Percentiles rank a stretch among this genome's conserved stretches.
These are phyloP conservation scores for Dryas octopetala DNA, from an alignment of 306 rosid genomes.

Conservation along the genomic window DNA sequence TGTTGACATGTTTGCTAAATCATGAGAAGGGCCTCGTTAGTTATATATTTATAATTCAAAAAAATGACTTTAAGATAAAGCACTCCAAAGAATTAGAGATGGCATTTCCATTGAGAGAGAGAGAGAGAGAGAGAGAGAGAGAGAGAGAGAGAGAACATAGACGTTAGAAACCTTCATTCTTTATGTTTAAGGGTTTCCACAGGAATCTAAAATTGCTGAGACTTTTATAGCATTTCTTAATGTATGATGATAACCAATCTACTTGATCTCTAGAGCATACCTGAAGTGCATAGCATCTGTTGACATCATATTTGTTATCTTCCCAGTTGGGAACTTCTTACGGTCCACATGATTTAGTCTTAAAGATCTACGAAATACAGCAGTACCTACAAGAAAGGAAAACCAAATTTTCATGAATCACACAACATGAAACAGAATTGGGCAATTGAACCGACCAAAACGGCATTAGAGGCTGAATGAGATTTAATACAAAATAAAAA, in stretches of 20 bases:
- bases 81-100: not conserved
- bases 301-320: slow-evolving; percentile 84
- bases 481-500: not conserved
- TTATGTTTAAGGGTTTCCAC: too few species aligned
- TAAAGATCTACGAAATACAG: slow-evolving; percentile 76
- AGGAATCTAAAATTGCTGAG: too few species aligned
- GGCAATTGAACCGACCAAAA: not conserved
- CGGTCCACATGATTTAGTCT: slow-evolving; percentile 74
- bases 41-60: slow-evolving; percentile 9
- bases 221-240: too few species aligned
- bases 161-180: too few species aligned
- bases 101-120: not conserved
- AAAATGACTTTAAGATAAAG: not conserved
- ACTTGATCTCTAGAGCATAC: slow-evolving; percentile 28
- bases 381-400: slow-evolving; percentile 55
- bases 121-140: too few species aligned
- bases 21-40: slow-evolving; percentile 5
- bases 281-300: slow-evolving; percentile 80
- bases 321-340: slow-evolving; percentile 71
- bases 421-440: not conserved
- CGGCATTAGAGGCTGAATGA: slow-evolving; percentile 1
- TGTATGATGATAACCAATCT: not conserved
- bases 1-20: slow-evolving; percentile 70
- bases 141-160: too few species aligned
- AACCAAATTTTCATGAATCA: slow-evolving; percentile 3